These are phyloP conservation scores for Pichia cactophila DNA, from an alignment of 1,139 yeast species.

Conservation along the genomic window DNA sequence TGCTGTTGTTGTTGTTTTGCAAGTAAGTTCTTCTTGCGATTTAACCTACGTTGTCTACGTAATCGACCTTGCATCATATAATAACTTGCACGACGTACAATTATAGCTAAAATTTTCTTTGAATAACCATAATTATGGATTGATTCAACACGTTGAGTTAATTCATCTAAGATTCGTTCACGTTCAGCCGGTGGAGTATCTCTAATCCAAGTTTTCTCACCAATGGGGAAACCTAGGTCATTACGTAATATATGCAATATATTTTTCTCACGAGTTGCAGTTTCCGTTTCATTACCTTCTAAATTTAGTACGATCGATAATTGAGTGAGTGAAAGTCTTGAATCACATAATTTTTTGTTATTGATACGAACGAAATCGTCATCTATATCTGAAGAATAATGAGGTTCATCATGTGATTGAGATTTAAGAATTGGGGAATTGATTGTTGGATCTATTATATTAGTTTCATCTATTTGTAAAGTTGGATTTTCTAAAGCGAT, in stretches of 20 bases:
- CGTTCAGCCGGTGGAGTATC: slow-evolving; percentile 57
- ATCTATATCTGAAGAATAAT: neutral
- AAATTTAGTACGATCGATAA: slow-evolving; percentile 47
- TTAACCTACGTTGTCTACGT: slow-evolving; percentile 54
- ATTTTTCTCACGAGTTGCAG: slow-evolving; percentile 51
- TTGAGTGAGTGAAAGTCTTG: slow-evolving; percentile 51
- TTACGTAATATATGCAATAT: slow-evolving; percentile 50
- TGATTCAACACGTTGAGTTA: slow-evolving; percentile 39
- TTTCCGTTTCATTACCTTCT: slow-evolving; percentile 45
- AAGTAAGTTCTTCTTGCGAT: slow-evolving; percentile 3
- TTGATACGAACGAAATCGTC: neutral
- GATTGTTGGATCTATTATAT: neutral
- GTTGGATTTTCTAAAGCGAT: neutral
- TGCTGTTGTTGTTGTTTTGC: neutral
- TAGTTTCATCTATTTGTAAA: neutral
- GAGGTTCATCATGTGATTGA: slow-evolving; percentile 1
- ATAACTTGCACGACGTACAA: slow-evolving; percentile 72
- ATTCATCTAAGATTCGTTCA: slow-evolving; percentile 38
- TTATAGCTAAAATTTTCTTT: slow-evolving; percentile 51
- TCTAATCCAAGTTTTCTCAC: slow-evolving; percentile 74
- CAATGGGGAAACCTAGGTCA: slow-evolving; percentile 60
- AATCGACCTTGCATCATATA: slow-evolving; percentile 74
- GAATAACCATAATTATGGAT: slow-evolving; percentile 46
- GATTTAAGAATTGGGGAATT: slow-evolving; percentile 21
- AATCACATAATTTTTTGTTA: slow-evolving; percentile 32